Conservation (phyloP, 805 yeast genomes). For the Cyberlindnera mississippiensis region DNA sequence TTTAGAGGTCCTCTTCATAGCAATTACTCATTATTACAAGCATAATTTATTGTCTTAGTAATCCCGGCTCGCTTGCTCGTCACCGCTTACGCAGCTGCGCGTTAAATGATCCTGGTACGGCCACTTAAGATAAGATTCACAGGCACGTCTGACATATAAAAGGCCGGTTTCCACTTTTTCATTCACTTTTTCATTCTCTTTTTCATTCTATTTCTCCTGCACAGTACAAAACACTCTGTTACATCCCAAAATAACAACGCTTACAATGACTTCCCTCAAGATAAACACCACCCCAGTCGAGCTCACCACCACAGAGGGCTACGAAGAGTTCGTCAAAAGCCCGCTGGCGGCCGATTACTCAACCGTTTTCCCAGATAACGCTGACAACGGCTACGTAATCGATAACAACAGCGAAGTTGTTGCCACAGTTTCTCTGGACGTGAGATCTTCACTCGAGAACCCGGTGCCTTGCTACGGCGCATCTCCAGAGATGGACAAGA, state of each 20-base stretch:
- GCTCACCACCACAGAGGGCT: constrained; percentile 36
- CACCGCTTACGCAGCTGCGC: not conserved
- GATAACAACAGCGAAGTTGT: constrained; percentile 32
- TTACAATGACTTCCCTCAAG: constrained; percentile 9
- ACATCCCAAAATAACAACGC: not conserved
- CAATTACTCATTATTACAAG: too few species aligned
- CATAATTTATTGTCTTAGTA: too few species aligned
- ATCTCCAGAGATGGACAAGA: constrained; percentile 13
- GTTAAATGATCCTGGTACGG: constrained; percentile 2
- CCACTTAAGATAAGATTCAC: constrained; percentile 2
- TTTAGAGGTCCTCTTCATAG: too few species aligned
- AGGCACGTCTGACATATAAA: not conserved
- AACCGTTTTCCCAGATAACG: constrained; percentile 35
- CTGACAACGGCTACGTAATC: constrained; percentile 33
- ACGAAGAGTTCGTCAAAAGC: constrained; percentile 36
- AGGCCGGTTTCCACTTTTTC: not conserved
- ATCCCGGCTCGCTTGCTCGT: too few species aligned
- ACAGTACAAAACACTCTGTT: too few species aligned
- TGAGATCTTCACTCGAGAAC: constrained; percentile 29
- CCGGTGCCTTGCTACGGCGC: constrained; percentile 13
- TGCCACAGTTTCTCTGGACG: constrained; percentile 38
- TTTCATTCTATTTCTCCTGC: too few species aligned
- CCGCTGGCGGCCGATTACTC: constrained; percentile 29
- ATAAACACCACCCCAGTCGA: constrained; percentile 35
- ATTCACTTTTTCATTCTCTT: not conserved